A percentile compares a stretch with the other conserved stretches of the same genome.
phyloP scores from a whole-genome alignment of 129 eudicot species.

The Chrysanthemum makinoi region DNA sequence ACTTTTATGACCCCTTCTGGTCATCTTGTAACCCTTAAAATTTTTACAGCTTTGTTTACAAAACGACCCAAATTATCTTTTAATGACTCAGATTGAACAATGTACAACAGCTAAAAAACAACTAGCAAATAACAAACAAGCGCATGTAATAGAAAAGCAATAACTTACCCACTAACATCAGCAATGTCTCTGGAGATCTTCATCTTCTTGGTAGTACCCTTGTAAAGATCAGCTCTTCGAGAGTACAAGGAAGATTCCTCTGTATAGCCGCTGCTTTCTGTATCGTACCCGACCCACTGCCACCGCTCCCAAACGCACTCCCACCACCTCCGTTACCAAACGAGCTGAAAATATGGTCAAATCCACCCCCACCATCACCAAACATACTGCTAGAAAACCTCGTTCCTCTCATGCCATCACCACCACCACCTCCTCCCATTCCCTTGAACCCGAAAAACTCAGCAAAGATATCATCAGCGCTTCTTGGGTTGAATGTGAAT shows the following conservation, averaged over 20 bases:
- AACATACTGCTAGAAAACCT: constrained; percentile 37
- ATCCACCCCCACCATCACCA: constrained; percentile 39
- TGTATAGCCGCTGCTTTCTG: constrained; percentile 54
- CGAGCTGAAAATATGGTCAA: not conserved
- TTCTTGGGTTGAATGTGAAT: constrained; percentile 38
- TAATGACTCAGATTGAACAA: too few relatives aligned
- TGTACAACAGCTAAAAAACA: too few relatives aligned
- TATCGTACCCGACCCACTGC: constrained; percentile 22
- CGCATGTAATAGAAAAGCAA: too few relatives aligned
- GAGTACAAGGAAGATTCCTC: constrained; percentile 48
- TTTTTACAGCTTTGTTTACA: too few relatives aligned
- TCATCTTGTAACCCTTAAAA: too few relatives aligned
- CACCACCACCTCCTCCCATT: constrained; percentile 26
- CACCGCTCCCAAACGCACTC: constrained; percentile 22
- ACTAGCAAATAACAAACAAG: too few relatives aligned
- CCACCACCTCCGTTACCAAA: constrained; percentile 40
- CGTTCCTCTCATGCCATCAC: constrained; percentile 36
- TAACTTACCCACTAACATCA: constrained; percentile 59
- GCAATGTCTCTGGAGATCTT: constrained; percentile 59
- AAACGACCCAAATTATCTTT: too few relatives aligned
- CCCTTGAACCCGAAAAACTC: constrained; percentile 54
- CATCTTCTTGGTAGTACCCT: constrained; percentile 65
- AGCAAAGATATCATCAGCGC: constrained; percentile 55
- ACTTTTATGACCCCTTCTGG: too few relatives aligned
- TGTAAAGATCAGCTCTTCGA: constrained; percentile 65